phyloP scores from a whole-genome alignment of 495 filamentous ascomycete species.

The Penicillium daleae region DNA sequence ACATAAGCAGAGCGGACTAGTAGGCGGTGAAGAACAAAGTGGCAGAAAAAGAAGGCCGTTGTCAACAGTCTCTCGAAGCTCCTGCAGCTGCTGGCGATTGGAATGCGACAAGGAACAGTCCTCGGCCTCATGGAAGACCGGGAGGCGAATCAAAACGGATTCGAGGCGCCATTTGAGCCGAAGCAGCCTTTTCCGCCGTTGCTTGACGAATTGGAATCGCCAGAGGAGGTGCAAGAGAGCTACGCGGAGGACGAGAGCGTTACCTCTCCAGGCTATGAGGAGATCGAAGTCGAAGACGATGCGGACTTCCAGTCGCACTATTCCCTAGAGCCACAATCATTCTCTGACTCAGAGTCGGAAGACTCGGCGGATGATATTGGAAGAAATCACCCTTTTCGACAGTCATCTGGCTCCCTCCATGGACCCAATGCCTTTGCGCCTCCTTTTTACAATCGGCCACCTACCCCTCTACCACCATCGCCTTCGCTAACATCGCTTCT shows the following conservation, averaged over 20 bases:
- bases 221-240: slow-evolving; percentile 30
- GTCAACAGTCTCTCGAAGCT: slow-evolving; percentile 1
- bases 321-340: slow-evolving; percentile 43
- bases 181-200: slow-evolving; percentile 49
- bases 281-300: slow-evolving; percentile 45
- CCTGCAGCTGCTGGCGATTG: neutral
- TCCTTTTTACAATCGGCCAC: slow-evolving; percentile 86
- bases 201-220: slow-evolving; percentile 35
- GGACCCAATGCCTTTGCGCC: slow-evolving; percentile 71
- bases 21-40: neutral
- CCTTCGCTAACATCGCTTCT: slow-evolving; percentile 96
- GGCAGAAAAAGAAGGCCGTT: slow-evolving; percentile 18
- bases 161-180: slow-evolving; percentile 32
- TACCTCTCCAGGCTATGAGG: slow-evolving; percentile 35
- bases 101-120: neutral
- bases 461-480: slow-evolving; percentile 88
- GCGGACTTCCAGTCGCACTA: slow-evolving; percentile 54
- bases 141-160: slow-evolving; percentile 3
- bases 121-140: slow-evolving; percentile 16
- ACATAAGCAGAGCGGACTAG: neutral
- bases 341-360: slow-evolving; percentile 48
- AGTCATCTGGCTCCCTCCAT: slow-evolving; percentile 48
- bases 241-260: slow-evolving; percentile 37
- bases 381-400: slow-evolving; percentile 46
- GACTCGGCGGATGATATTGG: slow-evolving; percentile 40